Evolutionary conservation across 305 asterid genomes (phyloP).

Genomic region (Fraxinus velutina): DNA sequence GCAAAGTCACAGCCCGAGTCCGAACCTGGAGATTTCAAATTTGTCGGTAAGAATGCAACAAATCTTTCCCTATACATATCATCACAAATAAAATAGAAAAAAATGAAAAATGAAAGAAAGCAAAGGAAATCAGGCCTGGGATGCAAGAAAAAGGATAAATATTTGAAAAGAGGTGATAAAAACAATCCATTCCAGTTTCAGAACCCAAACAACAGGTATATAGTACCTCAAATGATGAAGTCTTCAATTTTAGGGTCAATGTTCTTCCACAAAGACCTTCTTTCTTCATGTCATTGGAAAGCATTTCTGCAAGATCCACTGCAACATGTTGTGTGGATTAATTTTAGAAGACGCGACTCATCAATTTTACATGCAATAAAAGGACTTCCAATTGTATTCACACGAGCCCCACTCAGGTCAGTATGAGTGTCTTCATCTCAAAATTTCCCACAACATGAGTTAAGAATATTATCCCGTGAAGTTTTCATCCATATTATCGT

Average conservation of each 20-base stretch:
- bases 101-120: not conserved
- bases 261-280: conserved; percentile 79
- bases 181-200: not conserved
- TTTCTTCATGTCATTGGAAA: conserved; percentile 70
- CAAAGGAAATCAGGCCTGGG: not conserved
- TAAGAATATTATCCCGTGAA: not conserved
- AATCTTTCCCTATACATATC: not conserved
- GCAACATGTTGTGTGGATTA: conserved; percentile 27
- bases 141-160: not conserved
- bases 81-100: not conserved
- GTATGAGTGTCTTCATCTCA: not conserved
- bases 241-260: conserved; percentile 83
- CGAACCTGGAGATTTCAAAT: conserved; percentile 56
- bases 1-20: conserved; percentile 81
- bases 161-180: not conserved
- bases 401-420: not conserved
- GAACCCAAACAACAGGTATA: not conserved
- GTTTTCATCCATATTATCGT: not conserved
- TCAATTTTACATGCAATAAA: conserved; percentile 7
- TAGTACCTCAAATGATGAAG: conserved; percentile 77
- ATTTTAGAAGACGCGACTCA: not conserved
- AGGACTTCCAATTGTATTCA: not conserved
- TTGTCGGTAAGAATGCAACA: conserved; percentile 18
- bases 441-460: not conserved
- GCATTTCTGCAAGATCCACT: conserved; percentile 83